These are phyloP conservation scores for Penicillium cataractarum DNA, from an alignment of 495 filamentous ascomycete genomes.

Conservation along the genomic window DNA sequence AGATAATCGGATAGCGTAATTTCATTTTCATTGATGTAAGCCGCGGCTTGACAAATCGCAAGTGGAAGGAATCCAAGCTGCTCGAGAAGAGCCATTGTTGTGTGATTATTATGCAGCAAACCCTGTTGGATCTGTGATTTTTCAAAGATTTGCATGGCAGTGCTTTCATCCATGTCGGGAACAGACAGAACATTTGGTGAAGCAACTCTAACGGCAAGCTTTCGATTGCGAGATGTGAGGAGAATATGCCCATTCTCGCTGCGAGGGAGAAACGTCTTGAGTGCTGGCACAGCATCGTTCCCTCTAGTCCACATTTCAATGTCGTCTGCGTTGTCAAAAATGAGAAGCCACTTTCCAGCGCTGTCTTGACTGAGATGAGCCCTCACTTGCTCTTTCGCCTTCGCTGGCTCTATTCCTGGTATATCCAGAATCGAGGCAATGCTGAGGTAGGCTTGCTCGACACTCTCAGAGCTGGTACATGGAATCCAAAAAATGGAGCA, in stretches of 20 bases:
- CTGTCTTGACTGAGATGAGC: conserved; percentile 26
- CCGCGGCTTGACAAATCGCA: conserved; percentile 51
- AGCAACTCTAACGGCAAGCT: conserved; percentile 17
- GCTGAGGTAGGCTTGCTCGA: conserved; percentile 48
- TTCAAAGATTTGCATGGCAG: conserved; percentile 18
- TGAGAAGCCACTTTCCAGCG: conserved; percentile 37
- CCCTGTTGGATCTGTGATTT: conserved; percentile 25
- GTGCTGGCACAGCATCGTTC: background rate
- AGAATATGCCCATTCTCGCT: conserved; percentile 35
- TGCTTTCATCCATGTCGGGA: conserved; percentile 19
- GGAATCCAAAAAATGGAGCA: conserved; percentile 59
- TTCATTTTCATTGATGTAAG: conserved; percentile 49
- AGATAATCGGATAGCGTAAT: conserved; percentile 32
- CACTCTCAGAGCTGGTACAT: conserved; percentile 38
- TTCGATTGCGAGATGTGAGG: conserved; percentile 33
- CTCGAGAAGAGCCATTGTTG: conserved; percentile 30
- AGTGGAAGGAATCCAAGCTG: conserved; percentile 47
- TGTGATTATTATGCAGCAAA: conserved; percentile 12
- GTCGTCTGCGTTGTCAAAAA: conserved; percentile 41
- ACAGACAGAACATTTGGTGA: conserved; percentile 25
- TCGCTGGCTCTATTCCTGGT: conserved; percentile 20
- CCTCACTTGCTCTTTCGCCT: conserved; percentile 33
- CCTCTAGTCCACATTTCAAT: conserved; percentile 10
- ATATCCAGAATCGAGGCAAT: conserved; percentile 38
- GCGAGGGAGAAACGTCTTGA: conserved; percentile 39